phyloP scores from a whole-genome alignment of 371 early-diverging fungal species.

The Syncephalastrum monosporum region DNA sequence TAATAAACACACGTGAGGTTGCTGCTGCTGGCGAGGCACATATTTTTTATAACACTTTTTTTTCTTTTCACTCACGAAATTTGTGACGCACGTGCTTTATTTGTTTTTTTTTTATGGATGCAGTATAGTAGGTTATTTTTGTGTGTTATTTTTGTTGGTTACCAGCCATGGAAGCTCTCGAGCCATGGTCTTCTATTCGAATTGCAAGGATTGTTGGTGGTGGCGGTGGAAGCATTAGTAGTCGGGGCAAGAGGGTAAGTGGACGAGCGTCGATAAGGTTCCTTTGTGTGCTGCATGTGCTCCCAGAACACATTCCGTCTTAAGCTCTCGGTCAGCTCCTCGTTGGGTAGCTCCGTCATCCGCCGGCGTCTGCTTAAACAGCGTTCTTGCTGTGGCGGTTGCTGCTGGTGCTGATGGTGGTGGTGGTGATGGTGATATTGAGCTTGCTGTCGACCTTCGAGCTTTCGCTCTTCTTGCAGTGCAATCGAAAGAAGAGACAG shows the following conservation, averaged over 20 bases:
- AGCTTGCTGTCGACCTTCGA: not conserved
- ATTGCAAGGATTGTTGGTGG: not conserved
- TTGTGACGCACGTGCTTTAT: too few relatives aligned
- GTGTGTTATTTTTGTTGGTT: not conserved
- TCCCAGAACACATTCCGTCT: constrained; percentile 26
- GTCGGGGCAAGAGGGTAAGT: not conserved
- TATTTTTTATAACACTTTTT: too few relatives aligned
- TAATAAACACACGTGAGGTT: too few relatives aligned
- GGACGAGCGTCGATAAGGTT: constrained; percentile 11
- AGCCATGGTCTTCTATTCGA: constrained; percentile 16
- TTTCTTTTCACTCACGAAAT: too few relatives aligned
- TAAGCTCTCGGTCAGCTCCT: constrained; percentile 26
- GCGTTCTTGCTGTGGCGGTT: constrained; percentile 8
- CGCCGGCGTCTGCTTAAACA: constrained; percentile 10
- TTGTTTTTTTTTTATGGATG: too few relatives aligned
- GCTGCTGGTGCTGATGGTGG: constrained; percentile 5
- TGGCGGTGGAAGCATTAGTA: not conserved
- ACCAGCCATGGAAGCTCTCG: constrained; percentile 29
- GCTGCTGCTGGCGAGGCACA: too few relatives aligned
- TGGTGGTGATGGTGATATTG: constrained; percentile 8
- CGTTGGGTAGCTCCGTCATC: constrained; percentile 13
- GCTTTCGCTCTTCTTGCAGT: constrained; percentile 10
- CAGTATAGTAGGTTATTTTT: too few relatives aligned
- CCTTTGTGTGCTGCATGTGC: constrained; percentile 29
- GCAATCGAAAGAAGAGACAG: constrained; percentile 21